These are phyloP conservation scores for Camellia oleifera DNA, from an alignment of 179 eudicot species.

Conservation along the genomic window DNA sequence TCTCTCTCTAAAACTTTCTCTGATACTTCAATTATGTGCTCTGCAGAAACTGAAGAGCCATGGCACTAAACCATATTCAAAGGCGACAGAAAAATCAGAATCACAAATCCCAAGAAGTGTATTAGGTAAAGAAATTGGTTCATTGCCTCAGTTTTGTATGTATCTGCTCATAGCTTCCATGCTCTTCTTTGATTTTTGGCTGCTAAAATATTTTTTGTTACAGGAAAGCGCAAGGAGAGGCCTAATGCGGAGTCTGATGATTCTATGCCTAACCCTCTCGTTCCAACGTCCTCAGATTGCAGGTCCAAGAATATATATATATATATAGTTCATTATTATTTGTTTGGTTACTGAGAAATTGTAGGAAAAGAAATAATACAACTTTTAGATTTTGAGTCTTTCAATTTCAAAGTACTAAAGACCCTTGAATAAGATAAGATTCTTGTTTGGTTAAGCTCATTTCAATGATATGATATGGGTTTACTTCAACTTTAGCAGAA, in stretches of 20 bases:
- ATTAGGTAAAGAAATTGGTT: conserved; percentile 37
- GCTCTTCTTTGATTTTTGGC: not conserved
- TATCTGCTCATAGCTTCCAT: not conserved
- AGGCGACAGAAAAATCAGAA: conserved; percentile 21
- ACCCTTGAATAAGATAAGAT: not conserved
- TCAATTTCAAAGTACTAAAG: not conserved
- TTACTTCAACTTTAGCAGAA: not conserved
- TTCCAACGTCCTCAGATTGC: conserved; percentile 68
- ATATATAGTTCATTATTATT: not conserved
- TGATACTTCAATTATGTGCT: conserved; percentile 6
- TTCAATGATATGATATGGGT: not conserved
- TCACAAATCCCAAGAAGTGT: conserved; percentile 20
- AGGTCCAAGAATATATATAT: conserved; percentile 35
- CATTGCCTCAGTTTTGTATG: not conserved
- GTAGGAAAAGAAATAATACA: not conserved
- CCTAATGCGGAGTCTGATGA: conserved; percentile 30
- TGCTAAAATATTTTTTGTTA: not conserved
- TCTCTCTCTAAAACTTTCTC: not conserved
- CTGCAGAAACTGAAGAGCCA: conserved; percentile 47
- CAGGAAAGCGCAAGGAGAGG: conserved; percentile 85
- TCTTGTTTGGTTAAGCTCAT: conserved; percentile 1
- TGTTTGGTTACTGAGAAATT: not conserved
- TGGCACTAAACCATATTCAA: conserved; percentile 25
- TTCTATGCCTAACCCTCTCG: conserved; percentile 41
- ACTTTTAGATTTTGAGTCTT: not conserved